These are phyloP conservation scores for Allium sativum DNA, from an alignment of 106 monocot genomes.

Conservation along the genomic window DNA sequence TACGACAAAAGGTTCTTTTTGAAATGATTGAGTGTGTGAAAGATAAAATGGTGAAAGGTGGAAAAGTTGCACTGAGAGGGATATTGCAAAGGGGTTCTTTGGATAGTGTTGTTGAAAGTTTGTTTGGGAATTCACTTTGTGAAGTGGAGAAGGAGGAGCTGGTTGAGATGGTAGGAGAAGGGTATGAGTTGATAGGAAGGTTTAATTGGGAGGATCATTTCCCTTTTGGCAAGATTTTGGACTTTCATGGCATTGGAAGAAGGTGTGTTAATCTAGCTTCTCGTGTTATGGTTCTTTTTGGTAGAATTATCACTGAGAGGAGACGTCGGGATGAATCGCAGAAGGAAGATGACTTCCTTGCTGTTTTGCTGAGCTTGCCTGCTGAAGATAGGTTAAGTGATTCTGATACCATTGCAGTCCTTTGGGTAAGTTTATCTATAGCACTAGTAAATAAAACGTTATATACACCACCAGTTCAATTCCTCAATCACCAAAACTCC, in stretches of 20 bases:
- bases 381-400: constrained; percentile 28
- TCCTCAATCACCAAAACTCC: neutral
- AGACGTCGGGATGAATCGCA: neutral
- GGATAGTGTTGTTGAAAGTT: constrained; percentile 36
- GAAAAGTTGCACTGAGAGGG: constrained; percentile 22
- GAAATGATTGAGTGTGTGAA: constrained; percentile 17
- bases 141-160: constrained; percentile 13
- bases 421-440: constrained; percentile 32
- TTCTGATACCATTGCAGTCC: constrained; percentile 36
- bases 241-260: constrained; percentile 24
- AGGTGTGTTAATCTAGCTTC: constrained; percentile 18
- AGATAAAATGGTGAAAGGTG: constrained; percentile 21
- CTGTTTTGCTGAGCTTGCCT: constrained; percentile 26
- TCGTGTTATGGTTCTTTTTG: constrained; percentile 24
- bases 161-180: constrained; percentile 34
- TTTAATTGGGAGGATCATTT: constrained; percentile 48
- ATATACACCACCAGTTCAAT: no score
- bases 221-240: constrained; percentile 13
- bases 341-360: constrained; percentile 28
- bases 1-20: constrained; percentile 13
- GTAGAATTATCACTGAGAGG: constrained; percentile 24
- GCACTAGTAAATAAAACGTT: no score
- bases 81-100: constrained; percentile 36
- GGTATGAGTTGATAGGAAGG: constrained; percentile 38
- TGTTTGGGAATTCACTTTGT: constrained; percentile 25